Conservation (phyloP, 1,284 basidiomycete species). For the Phylloboletellus chloephorus region DNA sequence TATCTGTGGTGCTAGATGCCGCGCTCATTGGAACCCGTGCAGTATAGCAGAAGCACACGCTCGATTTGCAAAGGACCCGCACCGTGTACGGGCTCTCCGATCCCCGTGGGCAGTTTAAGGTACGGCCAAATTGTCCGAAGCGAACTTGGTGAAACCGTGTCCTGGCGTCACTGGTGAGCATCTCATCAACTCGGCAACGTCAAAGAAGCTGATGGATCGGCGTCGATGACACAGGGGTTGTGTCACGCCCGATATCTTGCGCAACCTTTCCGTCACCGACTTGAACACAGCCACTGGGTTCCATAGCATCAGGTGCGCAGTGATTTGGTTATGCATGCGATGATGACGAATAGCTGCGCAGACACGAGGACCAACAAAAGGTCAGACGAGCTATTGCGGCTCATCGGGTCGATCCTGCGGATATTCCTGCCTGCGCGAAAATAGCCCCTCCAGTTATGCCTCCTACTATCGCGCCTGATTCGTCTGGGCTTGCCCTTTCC, state of each 20-base stretch:
- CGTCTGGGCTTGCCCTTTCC: neutral
- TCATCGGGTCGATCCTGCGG: slow-evolving; percentile 48
- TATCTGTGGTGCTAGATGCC: neutral
- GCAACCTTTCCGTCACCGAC: slow-evolving; percentile 40
- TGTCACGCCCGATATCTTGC: slow-evolving; percentile 54
- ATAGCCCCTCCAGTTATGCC: slow-evolving; percentile 7
- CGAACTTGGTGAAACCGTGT: slow-evolving; percentile 55
- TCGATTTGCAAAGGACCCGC: slow-evolving; percentile 61
- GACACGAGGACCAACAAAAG: slow-evolving; percentile 55
- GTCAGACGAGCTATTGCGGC: slow-evolving; percentile 51
- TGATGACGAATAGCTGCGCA: slow-evolving; percentile 21
- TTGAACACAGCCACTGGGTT: slow-evolving; percentile 49
- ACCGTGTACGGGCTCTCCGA: slow-evolving; percentile 52
- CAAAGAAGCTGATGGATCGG: slow-evolving; percentile 16
- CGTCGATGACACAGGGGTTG: slow-evolving; percentile 51
- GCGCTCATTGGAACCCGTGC: slow-evolving; percentile 10
- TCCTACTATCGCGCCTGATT: slow-evolving; percentile 4
- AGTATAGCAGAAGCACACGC: slow-evolving; percentile 68
- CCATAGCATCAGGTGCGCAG: slow-evolving; percentile 42
- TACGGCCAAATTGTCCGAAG: slow-evolving; percentile 49
- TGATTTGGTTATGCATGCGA: neutral
- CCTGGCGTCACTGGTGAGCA: slow-evolving; percentile 69
- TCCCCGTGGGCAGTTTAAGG: slow-evolving; percentile 52
- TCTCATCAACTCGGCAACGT: slow-evolving; percentile 9
- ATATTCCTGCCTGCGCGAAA: slow-evolving; percentile 45